Base-by-base conservation (phyloP, 805 yeast species). In the Candida alai region DNA sequence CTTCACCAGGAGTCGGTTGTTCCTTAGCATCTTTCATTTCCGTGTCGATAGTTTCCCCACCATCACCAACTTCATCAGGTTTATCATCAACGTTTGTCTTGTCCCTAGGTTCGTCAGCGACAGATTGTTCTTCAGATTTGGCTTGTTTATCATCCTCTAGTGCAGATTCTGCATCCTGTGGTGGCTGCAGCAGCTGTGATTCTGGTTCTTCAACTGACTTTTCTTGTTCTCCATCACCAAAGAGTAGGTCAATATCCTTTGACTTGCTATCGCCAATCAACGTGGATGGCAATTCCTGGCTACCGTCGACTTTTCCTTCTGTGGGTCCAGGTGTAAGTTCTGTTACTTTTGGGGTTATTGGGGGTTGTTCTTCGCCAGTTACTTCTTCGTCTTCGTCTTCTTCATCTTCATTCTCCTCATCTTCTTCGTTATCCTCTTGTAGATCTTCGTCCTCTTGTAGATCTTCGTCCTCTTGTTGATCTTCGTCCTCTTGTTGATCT, bases 381-480 rank as follows among this genome's bases (percentile, higher is more conserved):
- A 32, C 36, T 30, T 33, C 13, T 24, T 33, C 28, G 24, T 34
- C 34, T 23, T 19, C 37, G 16, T 26, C 35, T 16, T 32, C 34
- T 13, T 30, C 23, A 19, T 33, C 33, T 22, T 40, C 19, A 23
- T 23, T 41, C 15, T 34, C 44, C 12, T 14, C 41, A 25, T 39
- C 44, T 8, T 50, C 45, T 11, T 47, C 52, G 4, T 35, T 37
- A 8, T 39, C 46, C 5, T 34, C 36, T n/a, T 33, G 19, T 21
- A 13, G 17, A 10, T 43, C 48, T 8, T 39, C 51, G 1, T 41
- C 52, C 13, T 44, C 48, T 5, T 41, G 51, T 4, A 45, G 45
- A 7, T 39, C 45, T 4, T 45, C 46, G 3, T 42, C 47, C 8
- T 36, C 48, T 2, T 48, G 35, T 13, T 41, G 47, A 12, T 39